Evolutionary conservation across 73 alveolate genomes (phyloP), one percentile per base, ranked within the genome.

Genomic region (Paramecium tetraurelia): DNA sequence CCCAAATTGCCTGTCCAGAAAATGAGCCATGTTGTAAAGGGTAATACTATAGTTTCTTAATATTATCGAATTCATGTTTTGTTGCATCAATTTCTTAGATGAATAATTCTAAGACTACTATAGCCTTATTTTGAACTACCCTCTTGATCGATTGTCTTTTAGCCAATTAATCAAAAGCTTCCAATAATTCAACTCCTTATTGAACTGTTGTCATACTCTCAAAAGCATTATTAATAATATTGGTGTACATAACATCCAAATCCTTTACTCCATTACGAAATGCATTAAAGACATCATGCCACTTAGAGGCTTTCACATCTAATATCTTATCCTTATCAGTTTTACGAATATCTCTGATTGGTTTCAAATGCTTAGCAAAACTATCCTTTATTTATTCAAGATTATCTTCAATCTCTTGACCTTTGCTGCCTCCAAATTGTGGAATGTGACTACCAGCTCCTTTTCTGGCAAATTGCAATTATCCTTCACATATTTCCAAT

Each of bases 281-380:
- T 36, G 86, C 40, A 44, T 99, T 97, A 92, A 97, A 99, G 95
- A 97, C 99, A 94, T 97, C 99, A 86, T 98, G 99, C 99, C 99
- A 99, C 89, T 97, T 98, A 20, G 99, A 98, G 40, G 97, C 99
- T 92, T 99, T 99, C 6, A 99, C 99, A 77, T 99, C 99, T 41
- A 99, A 96, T 27, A 99, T 98, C 71, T 96, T 93, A 70, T 98
- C 99, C 53, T 97, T 97, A 92, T 96, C 99, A 57, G 97, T 96
- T 92, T 80, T 96, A 31, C 84, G 41, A n/a, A 53, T 53, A 53
- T 53, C 69, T 93, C 96, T 96, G 85, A 97, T 97, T 59, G 95
- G 95, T 48, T 97, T 90, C 69, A 96, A 88, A 89, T 98, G 97
- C 95, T 97, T 98, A 80, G 94, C 97, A 93, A 99, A 99, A 92